Percentiles rank a stretch among this genome's conserved stretches.
These are phyloP conservation scores for Beauveria scarabaeidicola DNA, from an alignment of 2,329 filamentous ascomycete genomes.

Conservation along the genomic window DNA sequence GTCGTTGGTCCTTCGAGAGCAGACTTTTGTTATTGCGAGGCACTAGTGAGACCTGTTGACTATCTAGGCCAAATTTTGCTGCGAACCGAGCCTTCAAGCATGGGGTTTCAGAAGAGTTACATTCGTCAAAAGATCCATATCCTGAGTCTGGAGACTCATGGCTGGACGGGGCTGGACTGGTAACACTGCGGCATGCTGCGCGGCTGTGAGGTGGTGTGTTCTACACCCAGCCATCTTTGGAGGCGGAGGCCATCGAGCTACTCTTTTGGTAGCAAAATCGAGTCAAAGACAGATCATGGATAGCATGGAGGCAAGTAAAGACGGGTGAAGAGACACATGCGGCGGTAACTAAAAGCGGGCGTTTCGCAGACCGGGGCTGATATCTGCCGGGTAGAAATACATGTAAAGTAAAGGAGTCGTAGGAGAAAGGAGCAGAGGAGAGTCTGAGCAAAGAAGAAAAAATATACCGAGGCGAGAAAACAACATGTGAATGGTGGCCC, in stretches of 20 bases:
- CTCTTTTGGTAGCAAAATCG: background rate
- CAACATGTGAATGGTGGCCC: background rate
- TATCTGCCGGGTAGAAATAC: conserved; percentile 6
- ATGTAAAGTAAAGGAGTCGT: conserved; percentile 2
- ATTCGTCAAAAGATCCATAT: conserved; percentile 21
- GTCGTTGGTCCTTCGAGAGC: background rate
- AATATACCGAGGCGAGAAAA: background rate
- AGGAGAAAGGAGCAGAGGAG: background rate
- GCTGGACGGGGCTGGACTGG: background rate
- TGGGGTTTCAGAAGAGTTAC: conserved; percentile 5
- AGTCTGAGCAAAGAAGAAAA: background rate
- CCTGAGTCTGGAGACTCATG: conserved; percentile 19
- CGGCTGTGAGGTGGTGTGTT: conserved; percentile 5
- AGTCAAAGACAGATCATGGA: background rate
- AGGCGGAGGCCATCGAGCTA: background rate
- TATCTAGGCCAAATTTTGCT: background rate
- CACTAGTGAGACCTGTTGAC: conserved; percentile 1
- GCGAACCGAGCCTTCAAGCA: background rate
- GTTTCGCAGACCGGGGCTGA: background rate
- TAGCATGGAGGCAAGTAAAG: background rate
- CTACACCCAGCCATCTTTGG: background rate
- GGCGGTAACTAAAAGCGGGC: background rate
- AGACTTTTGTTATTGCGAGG: background rate
- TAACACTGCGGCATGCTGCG: background rate
- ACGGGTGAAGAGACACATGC: background rate